Percentiles rank a stretch among this genome's conserved stretches.
phyloP scores from a whole-genome alignment of 192 early-diverging fungal genomes.

The Diversispora epigaea region DNA sequence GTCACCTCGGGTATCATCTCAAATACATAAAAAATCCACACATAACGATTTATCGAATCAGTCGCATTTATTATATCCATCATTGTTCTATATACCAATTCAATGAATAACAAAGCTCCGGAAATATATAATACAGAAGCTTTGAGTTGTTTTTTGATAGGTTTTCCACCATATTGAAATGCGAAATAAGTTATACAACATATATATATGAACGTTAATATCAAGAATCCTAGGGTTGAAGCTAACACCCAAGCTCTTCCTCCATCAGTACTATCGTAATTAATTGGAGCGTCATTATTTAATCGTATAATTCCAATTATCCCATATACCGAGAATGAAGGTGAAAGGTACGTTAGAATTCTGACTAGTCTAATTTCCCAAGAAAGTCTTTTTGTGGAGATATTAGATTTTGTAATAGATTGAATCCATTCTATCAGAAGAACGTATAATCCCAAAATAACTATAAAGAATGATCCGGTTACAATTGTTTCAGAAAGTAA shows the following conservation, averaged over 20 bases:
- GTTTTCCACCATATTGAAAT: not conserved
- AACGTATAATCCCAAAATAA: not conserved
- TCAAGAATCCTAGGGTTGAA: not conserved
- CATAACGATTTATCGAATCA: not conserved
- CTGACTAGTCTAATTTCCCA: not conserved
- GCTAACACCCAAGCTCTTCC: not conserved
- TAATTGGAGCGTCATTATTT: not conserved
- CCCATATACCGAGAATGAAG: not conserved
- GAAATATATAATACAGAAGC: not conserved
- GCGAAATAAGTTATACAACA: constrained; percentile 2
- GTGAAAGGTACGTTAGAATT: not conserved
- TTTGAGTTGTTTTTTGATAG: not conserved
- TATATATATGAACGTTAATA: not conserved
- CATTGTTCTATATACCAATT: constrained; percentile 14
- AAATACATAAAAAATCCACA: constrained; percentile 15
- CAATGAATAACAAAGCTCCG: constrained; percentile 9
- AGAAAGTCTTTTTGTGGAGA: not conserved
- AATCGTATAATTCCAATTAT: not conserved
- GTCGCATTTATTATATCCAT: not conserved
- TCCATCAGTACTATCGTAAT: not conserved
- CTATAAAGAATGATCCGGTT: not conserved
- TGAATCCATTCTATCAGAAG: not conserved
- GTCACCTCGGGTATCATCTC: constrained; percentile 11
- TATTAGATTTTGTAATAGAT: not conserved
- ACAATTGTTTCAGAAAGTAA: not conserved